Conservation (phyloP, 2,329 filamentous ascomycete genomes). For the Cladosporium sp. region DNA sequence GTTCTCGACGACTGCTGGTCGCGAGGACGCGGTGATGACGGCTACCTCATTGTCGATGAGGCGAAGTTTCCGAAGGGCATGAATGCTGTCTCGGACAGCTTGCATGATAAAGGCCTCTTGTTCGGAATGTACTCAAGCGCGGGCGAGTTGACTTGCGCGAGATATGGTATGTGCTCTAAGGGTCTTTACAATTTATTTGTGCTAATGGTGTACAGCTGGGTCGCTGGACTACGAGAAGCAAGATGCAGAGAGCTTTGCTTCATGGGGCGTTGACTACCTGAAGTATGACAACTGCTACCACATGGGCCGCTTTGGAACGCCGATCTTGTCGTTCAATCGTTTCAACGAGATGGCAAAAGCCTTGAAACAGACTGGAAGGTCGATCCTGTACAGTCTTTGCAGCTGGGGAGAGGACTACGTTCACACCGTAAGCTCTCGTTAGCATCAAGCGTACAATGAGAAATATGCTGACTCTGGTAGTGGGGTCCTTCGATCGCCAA, state of each 20-base stretch:
- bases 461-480: constrained; percentile 36
- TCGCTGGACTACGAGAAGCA: constrained; percentile 47
- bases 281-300: constrained; percentile 55
- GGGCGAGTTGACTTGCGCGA: constrained; percentile 39
- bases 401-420: constrained; percentile 48
- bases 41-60: constrained; percentile 38
- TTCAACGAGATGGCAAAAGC: constrained; percentile 48
- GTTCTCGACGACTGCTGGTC: constrained; percentile 53
- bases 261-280: constrained; percentile 49
- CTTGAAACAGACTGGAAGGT: constrained; percentile 41
- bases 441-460: background rate
- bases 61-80: constrained; percentile 46
- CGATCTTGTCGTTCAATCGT: constrained; percentile 41
- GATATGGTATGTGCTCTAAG: constrained; percentile 21
- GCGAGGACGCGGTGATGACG: constrained; percentile 40
- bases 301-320: constrained; percentile 46
- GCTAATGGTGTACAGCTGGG: constrained; percentile 32
- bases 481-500: constrained; percentile 46
- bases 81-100: constrained; percentile 39
- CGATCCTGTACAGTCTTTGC: constrained; percentile 45
- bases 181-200: background rate
- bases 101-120: constrained; percentile 46
- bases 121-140: constrained; percentile 52
- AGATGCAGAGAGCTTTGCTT: constrained; percentile 50
- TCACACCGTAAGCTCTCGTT: background rate